Percentiles rank a stretch among this genome's conserved stretches.
Conservation (phyloP, 345 rosid genomes). For the Carallia pectinifolia region DNA sequence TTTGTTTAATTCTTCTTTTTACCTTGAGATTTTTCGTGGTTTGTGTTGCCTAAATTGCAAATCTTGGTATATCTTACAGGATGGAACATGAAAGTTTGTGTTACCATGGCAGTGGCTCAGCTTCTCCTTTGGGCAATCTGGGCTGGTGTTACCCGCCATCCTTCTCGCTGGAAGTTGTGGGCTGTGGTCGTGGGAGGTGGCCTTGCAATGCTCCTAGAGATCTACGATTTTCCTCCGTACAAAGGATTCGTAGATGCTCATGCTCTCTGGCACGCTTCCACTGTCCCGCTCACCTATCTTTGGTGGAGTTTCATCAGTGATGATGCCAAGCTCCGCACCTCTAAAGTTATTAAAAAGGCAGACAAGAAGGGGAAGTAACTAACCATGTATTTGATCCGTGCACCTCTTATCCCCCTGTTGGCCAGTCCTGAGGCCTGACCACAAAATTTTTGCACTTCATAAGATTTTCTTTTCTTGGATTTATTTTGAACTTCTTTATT, state of each 20-base stretch:
- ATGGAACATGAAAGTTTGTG: slow-evolving; percentile 67
- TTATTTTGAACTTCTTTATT: too few relatives aligned
- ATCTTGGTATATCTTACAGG: slow-evolving; percentile 8
- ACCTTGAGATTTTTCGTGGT: slow-evolving; percentile 24
- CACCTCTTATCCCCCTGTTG: too few relatives aligned
- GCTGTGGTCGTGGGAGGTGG: slow-evolving; percentile 46
- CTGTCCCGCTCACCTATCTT: slow-evolving; percentile 67
- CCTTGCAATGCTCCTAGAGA: slow-evolving; percentile 54
- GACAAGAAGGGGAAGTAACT: slow-evolving; percentile 7
- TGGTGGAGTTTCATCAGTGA: slow-evolving; percentile 92
- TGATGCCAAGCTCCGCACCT: slow-evolving; percentile 67
- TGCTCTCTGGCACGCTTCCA: slow-evolving; percentile 67
- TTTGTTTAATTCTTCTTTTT: too few relatives aligned
- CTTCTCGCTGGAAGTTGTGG: slow-evolving; percentile 83
- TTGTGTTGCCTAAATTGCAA: neutral
- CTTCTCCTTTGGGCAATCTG: slow-evolving; percentile 80
- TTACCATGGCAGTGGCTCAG: slow-evolving; percentile 59
- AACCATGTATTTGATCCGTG: too few relatives aligned
- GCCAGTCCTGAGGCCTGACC: neutral
- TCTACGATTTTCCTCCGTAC: slow-evolving; percentile 76
- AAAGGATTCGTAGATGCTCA: slow-evolving; percentile 71
- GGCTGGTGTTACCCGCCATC: slow-evolving; percentile 72
- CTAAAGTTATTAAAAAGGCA: slow-evolving; percentile 51
- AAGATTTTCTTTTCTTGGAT: too few relatives aligned
- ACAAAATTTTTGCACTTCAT: too few relatives aligned